These are phyloP conservation scores for Mucor ambiguus DNA, from an alignment of 371 early-diverging fungal species.

Conservation along the genomic window DNA sequence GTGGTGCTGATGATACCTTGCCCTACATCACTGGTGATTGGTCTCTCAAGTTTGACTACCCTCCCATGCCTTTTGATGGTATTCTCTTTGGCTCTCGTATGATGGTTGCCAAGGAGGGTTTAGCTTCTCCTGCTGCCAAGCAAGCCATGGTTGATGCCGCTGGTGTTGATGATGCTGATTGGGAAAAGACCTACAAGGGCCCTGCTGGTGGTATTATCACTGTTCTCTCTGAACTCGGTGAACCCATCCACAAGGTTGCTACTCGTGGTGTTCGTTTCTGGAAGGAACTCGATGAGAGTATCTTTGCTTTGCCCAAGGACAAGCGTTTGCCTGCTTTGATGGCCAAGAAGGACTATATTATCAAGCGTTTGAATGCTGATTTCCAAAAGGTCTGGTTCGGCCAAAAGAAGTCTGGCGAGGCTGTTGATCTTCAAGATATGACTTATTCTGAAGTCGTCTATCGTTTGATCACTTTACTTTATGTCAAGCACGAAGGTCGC, in stretches of 20 bases:
- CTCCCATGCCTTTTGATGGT: slow-evolving; percentile 97
- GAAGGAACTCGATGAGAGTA: slow-evolving; percentile 94
- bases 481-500: slow-evolving; percentile 74
- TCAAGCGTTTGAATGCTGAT: slow-evolving; percentile 89
- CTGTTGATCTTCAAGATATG: slow-evolving; percentile 86
- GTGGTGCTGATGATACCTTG: slow-evolving; percentile 88
- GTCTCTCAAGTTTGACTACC: slow-evolving; percentile 80
- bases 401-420: slow-evolving; percentile 77
- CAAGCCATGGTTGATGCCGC: slow-evolving; percentile 90
- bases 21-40: slow-evolving; percentile 97
- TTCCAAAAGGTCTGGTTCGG: slow-evolving; percentile 97
- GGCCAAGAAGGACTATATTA: slow-evolving; percentile 92
- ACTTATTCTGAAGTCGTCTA: slow-evolving; percentile 90
- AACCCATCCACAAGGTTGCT: slow-evolving; percentile 97
- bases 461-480: slow-evolving; percentile 85
- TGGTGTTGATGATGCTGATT: slow-evolving; percentile 85
- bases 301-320: slow-evolving; percentile 87
- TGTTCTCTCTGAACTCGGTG: slow-evolving; percentile 93
- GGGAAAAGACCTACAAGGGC: slow-evolving; percentile 94
- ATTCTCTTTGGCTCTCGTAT: slow-evolving; percentile 92
- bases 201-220: slow-evolving; percentile 92
- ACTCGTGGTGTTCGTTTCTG: slow-evolving; percentile 93
- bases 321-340: slow-evolving; percentile 82
- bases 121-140: slow-evolving; percentile 85
- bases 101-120: slow-evolving; percentile 94